Evolutionary conservation across 2,329 filamentous ascomycete species (phyloP), one percentile per base, ranked within the genome.

Genomic region (Pyrenophora teres): DNA sequence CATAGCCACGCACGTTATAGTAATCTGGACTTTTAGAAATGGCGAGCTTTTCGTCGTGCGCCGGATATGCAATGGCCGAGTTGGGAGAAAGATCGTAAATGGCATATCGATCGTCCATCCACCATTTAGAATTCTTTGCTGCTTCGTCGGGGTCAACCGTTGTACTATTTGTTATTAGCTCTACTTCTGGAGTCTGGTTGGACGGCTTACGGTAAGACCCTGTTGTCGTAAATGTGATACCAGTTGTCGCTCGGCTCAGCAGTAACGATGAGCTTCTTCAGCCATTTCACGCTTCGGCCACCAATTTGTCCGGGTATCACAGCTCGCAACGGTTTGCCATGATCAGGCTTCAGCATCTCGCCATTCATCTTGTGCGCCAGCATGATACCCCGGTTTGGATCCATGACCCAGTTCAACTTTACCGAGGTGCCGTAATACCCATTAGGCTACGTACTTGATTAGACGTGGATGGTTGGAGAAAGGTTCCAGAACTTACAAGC

Each of bases 151-250:
- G 91, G 9, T 87, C 87, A 13, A 96, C 81, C 82, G 87, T 92
- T 0, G 91, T 96, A 5, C 78, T 81, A 47, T 6, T 7, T 10
- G 53, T 13, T 54, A 54, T 53, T 30, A 59, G 32, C 36, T 15
- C 19, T 19, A 3, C 8, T 32, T 2, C 8, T 15, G 9, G 18
- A 31, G 21, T 15, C 8, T 10, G 30, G 4, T 13, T 8, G n/a
- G 12, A 23, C 9, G 3, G 74, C 78, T 67, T 63, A 81, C 59
- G 92, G 92, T 33, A 97, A 76, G 1, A 97, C 91, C 52, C 91
- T 81, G 69, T 97, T 97, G 71, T 97, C 92, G 73, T 94, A 92
- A 56, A 95, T 91, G 72, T 97, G 92, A 65, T 96, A 96, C 90
- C 91, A 96, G 68, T 95, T 96, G 57, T 93, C 87, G 68, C 91